These are phyloP conservation scores for Dactylis glomerata DNA, from an alignment of 176 grass and related monocot genomes.

Conservation along the genomic window DNA sequence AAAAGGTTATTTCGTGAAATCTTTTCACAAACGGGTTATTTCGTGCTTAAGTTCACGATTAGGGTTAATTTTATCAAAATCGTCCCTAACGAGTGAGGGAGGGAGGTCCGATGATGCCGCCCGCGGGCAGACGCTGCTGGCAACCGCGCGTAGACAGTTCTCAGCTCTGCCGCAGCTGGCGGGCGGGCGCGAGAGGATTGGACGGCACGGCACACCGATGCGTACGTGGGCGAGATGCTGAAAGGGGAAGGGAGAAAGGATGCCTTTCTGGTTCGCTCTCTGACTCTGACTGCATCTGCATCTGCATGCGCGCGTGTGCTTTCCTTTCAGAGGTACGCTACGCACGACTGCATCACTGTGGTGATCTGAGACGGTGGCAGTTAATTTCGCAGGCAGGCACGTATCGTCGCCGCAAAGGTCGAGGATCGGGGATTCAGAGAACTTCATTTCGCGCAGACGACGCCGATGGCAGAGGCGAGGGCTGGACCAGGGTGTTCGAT, in stretches of 20 bases:
- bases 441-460: background rate
- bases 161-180: too few species aligned
- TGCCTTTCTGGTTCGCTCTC: background rate
- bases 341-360: too few species aligned
- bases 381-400: background rate
- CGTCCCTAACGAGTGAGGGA: too few species aligned
- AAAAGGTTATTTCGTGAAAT: too few species aligned
- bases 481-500: background rate
- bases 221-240: background rate
- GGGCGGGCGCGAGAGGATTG: constrained; percentile 6
- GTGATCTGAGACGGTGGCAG: too few species aligned
- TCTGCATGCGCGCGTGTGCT: background rate
- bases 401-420: background rate
- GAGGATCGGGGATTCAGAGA: background rate
- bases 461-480: background rate
- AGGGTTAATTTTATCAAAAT: too few species aligned
- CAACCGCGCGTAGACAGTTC: too few species aligned
- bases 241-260: background rate
- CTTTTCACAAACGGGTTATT: too few species aligned
- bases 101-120: too few species aligned
- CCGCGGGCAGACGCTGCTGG: too few species aligned
- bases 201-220: constrained; percentile 4
- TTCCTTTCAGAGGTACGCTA: background rate
- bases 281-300: too few species aligned
- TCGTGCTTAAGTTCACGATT: too few species aligned